A percentile compares a stretch with the other conserved stretches of the same genome.
These are phyloP conservation scores for Boletus pseudopeckii DNA, from an alignment of 768 basidiomycete species.

Conservation along the genomic window DNA sequence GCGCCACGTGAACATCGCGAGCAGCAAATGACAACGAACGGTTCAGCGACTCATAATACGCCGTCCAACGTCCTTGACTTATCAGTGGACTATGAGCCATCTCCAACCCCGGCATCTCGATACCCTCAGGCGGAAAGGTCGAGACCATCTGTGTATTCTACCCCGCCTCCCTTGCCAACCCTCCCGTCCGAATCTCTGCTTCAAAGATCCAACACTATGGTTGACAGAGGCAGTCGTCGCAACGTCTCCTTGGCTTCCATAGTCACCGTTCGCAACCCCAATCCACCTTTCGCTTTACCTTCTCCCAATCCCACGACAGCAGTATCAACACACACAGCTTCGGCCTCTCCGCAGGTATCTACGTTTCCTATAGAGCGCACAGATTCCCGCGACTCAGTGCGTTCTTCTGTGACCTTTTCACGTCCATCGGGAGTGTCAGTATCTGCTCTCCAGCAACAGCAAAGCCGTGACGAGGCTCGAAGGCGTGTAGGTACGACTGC, in stretches of 20 bases:
- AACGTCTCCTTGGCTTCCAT: constrained; percentile 45
- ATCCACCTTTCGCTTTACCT: constrained; percentile 45
- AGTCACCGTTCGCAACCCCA: constrained; percentile 42
- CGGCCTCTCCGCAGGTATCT: constrained; percentile 39
- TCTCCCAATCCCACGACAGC: constrained; percentile 65
- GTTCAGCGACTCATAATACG: constrained; percentile 16
- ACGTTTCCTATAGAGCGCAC: constrained; percentile 37
- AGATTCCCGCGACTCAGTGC: constrained; percentile 45
- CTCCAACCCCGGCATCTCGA: constrained; percentile 43
- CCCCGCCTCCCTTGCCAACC: constrained; percentile 56
- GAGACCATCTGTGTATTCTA: constrained; percentile 44
- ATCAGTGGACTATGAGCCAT: constrained; percentile 40
- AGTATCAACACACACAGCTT: constrained; percentile 61
- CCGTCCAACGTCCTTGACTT: constrained; percentile 29
- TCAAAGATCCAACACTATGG: constrained; percentile 18
- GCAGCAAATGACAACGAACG: constrained; percentile 26
- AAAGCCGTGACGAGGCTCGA: constrained; percentile 36
- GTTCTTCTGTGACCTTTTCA: constrained; percentile 61
- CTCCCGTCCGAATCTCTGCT: constrained; percentile 56
- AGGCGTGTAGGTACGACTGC: constrained; percentile 31
- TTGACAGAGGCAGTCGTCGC: constrained; percentile 33
- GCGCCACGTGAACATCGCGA: constrained; percentile 56
- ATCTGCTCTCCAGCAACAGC: constrained; percentile 54
- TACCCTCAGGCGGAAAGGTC: constrained; percentile 37
- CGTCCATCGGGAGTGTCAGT: constrained; percentile 55